These are phyloP conservation scores for Verticillium klebahnii DNA, from an alignment of 2,329 filamentous ascomycete species.

Conservation along the genomic window DNA sequence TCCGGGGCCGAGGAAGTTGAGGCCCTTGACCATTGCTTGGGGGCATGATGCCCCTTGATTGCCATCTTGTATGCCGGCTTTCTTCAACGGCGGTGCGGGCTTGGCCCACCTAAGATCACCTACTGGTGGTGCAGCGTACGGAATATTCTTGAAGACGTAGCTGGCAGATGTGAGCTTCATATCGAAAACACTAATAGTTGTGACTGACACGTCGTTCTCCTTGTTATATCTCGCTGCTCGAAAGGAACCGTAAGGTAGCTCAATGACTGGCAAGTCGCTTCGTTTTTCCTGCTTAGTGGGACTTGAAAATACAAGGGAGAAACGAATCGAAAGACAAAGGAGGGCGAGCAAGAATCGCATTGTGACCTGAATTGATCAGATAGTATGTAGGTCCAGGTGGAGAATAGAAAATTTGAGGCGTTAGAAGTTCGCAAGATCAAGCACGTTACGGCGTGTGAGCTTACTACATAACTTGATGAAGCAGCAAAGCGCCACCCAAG, in stretches of 20 bases:
- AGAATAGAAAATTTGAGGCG: too few species aligned
- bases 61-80: slow-evolving; percentile 23
- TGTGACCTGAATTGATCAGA: not conserved
- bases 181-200: not conserved
- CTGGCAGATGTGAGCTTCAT: slow-evolving; percentile 12
- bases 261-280: not conserved
- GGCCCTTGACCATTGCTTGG: slow-evolving; percentile 14
- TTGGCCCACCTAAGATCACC: slow-evolving; percentile 34
- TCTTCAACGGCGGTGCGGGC: slow-evolving; percentile 28
- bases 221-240: slow-evolving; percentile 1
- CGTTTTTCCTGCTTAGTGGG: not conserved
- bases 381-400: not conserved
- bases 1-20: slow-evolving; percentile 25
- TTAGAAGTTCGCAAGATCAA: too few species aligned
- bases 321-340: not conserved
- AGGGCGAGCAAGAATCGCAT: not conserved
- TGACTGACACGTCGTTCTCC: slow-evolving; percentile 1
- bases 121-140: slow-evolving; percentile 35
- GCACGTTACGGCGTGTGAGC: too few species aligned
- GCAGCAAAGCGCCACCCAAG: too few species aligned
- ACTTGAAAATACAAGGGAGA: not conserved
- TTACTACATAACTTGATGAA: too few species aligned
- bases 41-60: slow-evolving; percentile 13
- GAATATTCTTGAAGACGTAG: slow-evolving; percentile 36
- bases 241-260: slow-evolving; percentile 3